phyloP scores from a whole-genome alignment of 305 asterid species.

The Galium porrigens region DNA sequence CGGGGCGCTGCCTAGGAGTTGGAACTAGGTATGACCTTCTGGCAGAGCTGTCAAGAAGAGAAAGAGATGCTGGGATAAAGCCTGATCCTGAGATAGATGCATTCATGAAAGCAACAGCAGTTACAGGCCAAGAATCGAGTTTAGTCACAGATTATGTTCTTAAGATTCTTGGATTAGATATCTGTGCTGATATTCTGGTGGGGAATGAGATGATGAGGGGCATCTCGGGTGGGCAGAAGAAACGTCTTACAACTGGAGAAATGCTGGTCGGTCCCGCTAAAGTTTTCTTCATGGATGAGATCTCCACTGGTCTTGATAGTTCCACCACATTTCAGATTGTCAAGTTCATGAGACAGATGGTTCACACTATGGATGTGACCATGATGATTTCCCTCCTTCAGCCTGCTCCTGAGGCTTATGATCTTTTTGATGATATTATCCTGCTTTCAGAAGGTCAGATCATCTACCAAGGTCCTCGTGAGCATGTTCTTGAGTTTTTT shows the following conservation, averaged over 20 bases:
- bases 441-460: constrained; percentile 72
- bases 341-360: constrained; percentile 81
- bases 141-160: constrained; percentile 73
- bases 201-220: constrained; percentile 94
- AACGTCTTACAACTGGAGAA: constrained; percentile 93
- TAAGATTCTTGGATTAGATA: constrained; percentile 87
- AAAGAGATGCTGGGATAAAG: constrained; percentile 68
- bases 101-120: constrained; percentile 85
- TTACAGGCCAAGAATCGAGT: constrained; percentile 80
- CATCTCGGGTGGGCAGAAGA: constrained; percentile 94
- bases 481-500: constrained; percentile 56
- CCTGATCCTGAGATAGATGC: constrained; percentile 90
- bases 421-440: constrained; percentile 72
- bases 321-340: constrained; percentile 78
- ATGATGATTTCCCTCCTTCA: constrained; percentile 86
- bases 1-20: constrained; percentile 88
- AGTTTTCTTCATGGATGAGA: constrained; percentile 90
- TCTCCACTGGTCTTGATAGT: constrained; percentile 92
- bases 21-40: constrained; percentile 90
- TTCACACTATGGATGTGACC: constrained; percentile 76
- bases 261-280: constrained; percentile 93
- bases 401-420: constrained; percentile 85
- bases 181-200: constrained; percentile 73
- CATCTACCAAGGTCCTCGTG: constrained; percentile 83
- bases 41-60: constrained; percentile 63